Evolutionary conservation across 1,284 basidiomycete genomes (phyloP).

Genomic region (Cryptococcus floricola): DNA sequence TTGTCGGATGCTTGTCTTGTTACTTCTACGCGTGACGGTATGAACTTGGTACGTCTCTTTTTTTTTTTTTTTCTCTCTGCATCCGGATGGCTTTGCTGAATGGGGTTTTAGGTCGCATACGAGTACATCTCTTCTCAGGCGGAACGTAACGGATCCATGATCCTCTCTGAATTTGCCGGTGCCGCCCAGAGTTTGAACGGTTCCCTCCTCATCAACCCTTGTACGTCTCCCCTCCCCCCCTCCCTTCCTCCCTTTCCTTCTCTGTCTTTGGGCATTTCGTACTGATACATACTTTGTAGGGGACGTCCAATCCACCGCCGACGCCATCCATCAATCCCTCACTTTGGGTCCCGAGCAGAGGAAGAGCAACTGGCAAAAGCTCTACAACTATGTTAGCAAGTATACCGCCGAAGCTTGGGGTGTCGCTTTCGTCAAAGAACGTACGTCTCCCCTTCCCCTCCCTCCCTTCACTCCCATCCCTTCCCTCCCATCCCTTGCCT

Average conservation of each 20-base stretch:
- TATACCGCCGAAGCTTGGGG: conserved; percentile 93
- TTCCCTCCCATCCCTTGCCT: not conserved
- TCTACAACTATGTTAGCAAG: conserved; percentile 92
- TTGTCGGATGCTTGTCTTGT: conserved; percentile 95
- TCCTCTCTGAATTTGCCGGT: conserved; percentile 96
- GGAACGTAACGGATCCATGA: conserved; percentile 89
- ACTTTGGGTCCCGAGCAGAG: conserved; percentile 77
- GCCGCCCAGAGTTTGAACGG: conserved; percentile 95
- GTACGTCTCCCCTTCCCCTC: conserved; percentile 19
- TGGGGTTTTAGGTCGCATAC: conserved; percentile 76
- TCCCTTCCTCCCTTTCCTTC: not conserved
- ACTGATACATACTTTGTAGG: conserved; percentile 15
- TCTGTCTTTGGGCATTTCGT: not conserved
- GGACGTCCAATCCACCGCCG: conserved; percentile 92
- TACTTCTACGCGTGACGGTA: conserved; percentile 91
- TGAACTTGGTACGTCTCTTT: conserved; percentile 77
- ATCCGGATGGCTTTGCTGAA: not conserved
- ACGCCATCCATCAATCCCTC: conserved; percentile 90
- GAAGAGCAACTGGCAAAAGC: conserved; percentile 87
- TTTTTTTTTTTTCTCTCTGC: not conserved
- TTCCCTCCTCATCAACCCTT: conserved; percentile 90
- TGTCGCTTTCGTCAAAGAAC: conserved; percentile 80
- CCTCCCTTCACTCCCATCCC: not conserved
- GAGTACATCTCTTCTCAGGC: conserved; percentile 97
- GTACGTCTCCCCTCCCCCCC: conserved; percentile 49